phyloP scores from a whole-genome alignment of 139 green algal species.

The Mesotaenium endlicherianum region DNA sequence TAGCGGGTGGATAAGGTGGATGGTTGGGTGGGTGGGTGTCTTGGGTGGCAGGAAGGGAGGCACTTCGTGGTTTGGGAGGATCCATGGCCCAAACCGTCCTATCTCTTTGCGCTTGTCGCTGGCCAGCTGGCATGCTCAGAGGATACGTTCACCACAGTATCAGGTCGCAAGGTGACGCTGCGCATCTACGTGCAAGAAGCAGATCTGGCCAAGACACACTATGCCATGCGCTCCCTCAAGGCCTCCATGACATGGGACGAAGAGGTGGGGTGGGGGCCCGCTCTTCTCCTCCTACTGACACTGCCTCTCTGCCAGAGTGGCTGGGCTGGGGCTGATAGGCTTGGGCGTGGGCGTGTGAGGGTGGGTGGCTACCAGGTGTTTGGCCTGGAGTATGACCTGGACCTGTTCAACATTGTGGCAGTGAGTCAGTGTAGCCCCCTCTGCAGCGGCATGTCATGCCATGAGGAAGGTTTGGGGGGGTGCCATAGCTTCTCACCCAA shows the following conservation, averaged over 20 bases:
- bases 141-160: constrained; percentile 79
- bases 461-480: too few relatives aligned
- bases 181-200: constrained; percentile 79
- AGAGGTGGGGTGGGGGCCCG: constrained; percentile 51
- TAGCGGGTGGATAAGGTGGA: not conserved
- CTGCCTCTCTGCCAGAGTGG: too few relatives aligned
- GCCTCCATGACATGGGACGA: constrained; percentile 91
- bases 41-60: constrained; percentile 23
- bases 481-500: too few relatives aligned
- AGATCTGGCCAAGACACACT: constrained; percentile 72
- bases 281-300: not conserved
- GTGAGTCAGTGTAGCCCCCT: too few relatives aligned
- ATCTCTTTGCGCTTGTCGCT: constrained; percentile 98
- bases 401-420: constrained; percentile 94
- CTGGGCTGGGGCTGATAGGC: too few relatives aligned
- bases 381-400: constrained; percentile 96
- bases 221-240: constrained; percentile 90
- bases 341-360: too few relatives aligned
- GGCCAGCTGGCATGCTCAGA: constrained; percentile 78
- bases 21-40: not conserved
- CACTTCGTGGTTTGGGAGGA: constrained; percentile 83
- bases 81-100: constrained; percentile 94
- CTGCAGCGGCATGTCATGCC: too few relatives aligned
- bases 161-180: constrained; percentile 76
- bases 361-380: constrained; percentile 36